Evolutionary conservation across 2,329 filamentous ascomycete genomes (phyloP).

Genomic region (Cordyceps pruinosa): DNA sequence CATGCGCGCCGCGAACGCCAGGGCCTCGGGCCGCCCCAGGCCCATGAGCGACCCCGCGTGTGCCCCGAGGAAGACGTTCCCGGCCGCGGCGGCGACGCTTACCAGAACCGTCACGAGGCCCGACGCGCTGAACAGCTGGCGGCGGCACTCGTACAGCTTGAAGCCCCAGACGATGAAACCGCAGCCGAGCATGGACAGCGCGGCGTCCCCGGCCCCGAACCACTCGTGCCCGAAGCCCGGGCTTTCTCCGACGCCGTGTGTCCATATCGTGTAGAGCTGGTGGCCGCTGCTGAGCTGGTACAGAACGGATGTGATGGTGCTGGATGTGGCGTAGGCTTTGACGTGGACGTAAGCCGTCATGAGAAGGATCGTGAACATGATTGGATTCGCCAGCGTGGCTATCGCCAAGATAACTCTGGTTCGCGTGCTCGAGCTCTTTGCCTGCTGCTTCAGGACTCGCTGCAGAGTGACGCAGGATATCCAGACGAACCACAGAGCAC

Average conservation of each 20-base stretch:
- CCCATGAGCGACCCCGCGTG: conserved; percentile 30
- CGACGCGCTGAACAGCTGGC: conserved; percentile 36
- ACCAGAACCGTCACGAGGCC: conserved; percentile 34
- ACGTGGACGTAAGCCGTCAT: conserved; percentile 37
- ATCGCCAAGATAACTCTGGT: conserved; percentile 17
- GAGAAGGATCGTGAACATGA: conserved; percentile 39
- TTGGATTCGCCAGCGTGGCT: conserved; percentile 39
- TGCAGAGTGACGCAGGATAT: conserved; percentile 34
- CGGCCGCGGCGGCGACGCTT: conserved; percentile 30
- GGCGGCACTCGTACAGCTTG: conserved; percentile 45
- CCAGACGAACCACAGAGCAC: conserved; percentile 45
- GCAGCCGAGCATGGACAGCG: conserved; percentile 41
- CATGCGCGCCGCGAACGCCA: conserved; percentile 44
- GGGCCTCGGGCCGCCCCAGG: conserved; percentile 26
- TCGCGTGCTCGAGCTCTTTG: not conserved
- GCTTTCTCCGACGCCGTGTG: conserved; percentile 13
- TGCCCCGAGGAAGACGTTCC: conserved; percentile 38
- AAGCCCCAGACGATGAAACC: conserved; percentile 48
- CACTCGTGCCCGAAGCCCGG: conserved; percentile 19
- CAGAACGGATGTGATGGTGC: conserved; percentile 25
- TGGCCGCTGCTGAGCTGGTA: conserved; percentile 27
- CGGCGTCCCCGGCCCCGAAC: conserved; percentile 43
- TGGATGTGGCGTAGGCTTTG: conserved; percentile 28
- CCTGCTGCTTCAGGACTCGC: conserved; percentile 24
- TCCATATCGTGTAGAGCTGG: conserved; percentile 31